Conservation (phyloP, 202 grass and related monocot genomes). For the Setaria viridis region DNA sequence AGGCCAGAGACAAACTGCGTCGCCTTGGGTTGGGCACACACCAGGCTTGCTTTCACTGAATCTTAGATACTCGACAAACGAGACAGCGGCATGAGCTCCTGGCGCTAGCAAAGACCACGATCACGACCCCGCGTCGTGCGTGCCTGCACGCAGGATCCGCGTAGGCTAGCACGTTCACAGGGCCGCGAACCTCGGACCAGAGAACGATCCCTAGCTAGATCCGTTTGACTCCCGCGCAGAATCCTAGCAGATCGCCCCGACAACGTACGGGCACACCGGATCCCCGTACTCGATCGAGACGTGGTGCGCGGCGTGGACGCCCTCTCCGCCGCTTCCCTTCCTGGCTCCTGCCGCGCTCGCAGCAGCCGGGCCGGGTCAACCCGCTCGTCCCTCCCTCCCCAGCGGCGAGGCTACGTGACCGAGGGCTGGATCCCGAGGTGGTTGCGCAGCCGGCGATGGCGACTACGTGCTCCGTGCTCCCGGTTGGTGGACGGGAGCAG, state of each 20-base stretch:
- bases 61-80: background rate
- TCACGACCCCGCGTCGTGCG: background rate
- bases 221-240: background rate
- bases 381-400: background rate
- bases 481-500: background rate
- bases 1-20: background rate
- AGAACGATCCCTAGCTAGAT: background rate
- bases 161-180: background rate
- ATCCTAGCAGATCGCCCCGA: background rate
- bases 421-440: background rate
- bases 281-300: background rate
- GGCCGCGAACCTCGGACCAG: background rate
- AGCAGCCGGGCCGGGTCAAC: slow-evolving; percentile 6
- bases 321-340: background rate
- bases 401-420: background rate
- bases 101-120: background rate
- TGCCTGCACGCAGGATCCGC: background rate
- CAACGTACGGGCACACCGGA: background rate
- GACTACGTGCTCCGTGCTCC: background rate
- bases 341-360: no score
- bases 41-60: slow-evolving; percentile 2
- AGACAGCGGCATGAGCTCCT: background rate
- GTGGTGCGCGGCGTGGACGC: slow-evolving; percentile 27
- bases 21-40: background rate
- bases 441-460: background rate